Base-by-base conservation (phyloP, 176 grass and related monocot genomes). In the Eremochloa ophiuroides region DNA sequence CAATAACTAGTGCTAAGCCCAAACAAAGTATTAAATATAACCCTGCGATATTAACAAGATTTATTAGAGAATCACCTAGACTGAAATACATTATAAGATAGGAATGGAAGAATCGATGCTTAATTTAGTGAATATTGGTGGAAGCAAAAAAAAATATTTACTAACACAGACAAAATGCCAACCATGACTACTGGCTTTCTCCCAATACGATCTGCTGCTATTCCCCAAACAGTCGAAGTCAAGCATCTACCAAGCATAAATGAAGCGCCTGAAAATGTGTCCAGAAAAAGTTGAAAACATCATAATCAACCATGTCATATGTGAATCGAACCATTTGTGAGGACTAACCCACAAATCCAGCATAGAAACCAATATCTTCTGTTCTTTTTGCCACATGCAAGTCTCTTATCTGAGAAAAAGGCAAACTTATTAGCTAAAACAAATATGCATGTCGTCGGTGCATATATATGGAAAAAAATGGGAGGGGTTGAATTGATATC, bases 291-390 rank as follows among this genome's bases (percentile, higher is more conserved):
- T 53, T 53, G 2, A 22, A 53, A 53, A 53, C 48, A 22, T 53
- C 51, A 56, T 23, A 56, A 8, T 56, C 22, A 23, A 56, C 51
- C 51, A 56, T 53, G 7, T 53, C 83, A 58, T 28, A 80, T 8
- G 34, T 60, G 41, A 43, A 48, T 35, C 9, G n/a, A 47, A 20
- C 0, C 42, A 47, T 73, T 66, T 11, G 4, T 41, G 17, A 40
- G 29, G 33, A 86, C 82, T 69, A 79, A 94, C 95, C 95, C 22
- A 98, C 92, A 73, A 98, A 98, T 26, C 95, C 95, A 50, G 92
- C 95, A 87, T 98, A 98, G 79, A 98, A 98, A 67, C 95, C 95
- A 38, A 98, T 98, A 82, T 94, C 95, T 89, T 98, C 95, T 78
- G 93, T 94, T 78, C 73, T 85, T 94, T 94, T 73, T 16, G 95